Conservation (phyloP, 176 grass and related monocot genomes). For the Oryza meridionalis region DNA sequence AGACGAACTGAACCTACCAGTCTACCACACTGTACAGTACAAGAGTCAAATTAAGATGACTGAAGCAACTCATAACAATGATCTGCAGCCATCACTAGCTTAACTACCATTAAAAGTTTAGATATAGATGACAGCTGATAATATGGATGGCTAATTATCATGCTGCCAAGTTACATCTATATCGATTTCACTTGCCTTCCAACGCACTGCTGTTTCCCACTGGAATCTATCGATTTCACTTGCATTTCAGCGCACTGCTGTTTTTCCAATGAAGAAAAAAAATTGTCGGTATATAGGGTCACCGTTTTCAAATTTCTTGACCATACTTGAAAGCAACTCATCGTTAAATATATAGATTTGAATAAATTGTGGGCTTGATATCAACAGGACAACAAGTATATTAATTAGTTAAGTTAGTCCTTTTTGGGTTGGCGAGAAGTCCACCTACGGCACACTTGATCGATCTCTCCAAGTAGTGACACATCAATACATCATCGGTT, state of each 20-base stretch:
- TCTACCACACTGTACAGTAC: not conserved
- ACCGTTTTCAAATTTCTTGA: not conserved
- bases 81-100: no score
- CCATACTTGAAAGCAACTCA: constrained; percentile 1
- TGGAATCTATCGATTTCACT: no score
- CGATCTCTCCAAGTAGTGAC: not conserved
- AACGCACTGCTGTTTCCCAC: not conserved
- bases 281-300: not conserved
- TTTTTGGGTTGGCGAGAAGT: not conserved
- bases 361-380: not conserved
- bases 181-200: not conserved
- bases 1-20: not conserved
- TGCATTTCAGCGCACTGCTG: not conserved
- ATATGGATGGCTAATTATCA: not conserved
- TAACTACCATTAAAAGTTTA: no score
- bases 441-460: not conserved
- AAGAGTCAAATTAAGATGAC: not conserved
- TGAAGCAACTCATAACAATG: not conserved
- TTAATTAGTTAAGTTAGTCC: not conserved
- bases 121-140: not conserved
- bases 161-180: not conserved
- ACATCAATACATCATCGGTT: not conserved
- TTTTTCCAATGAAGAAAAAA: not conserved
- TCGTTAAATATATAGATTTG: not conserved
- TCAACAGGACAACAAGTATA: not conserved